Percentiles rank a stretch among this genome's conserved stretches.
These are phyloP conservation scores for Coprinopsis marcescibilis DNA, from an alignment of 768 basidiomycete genomes.

Conservation along the genomic window DNA sequence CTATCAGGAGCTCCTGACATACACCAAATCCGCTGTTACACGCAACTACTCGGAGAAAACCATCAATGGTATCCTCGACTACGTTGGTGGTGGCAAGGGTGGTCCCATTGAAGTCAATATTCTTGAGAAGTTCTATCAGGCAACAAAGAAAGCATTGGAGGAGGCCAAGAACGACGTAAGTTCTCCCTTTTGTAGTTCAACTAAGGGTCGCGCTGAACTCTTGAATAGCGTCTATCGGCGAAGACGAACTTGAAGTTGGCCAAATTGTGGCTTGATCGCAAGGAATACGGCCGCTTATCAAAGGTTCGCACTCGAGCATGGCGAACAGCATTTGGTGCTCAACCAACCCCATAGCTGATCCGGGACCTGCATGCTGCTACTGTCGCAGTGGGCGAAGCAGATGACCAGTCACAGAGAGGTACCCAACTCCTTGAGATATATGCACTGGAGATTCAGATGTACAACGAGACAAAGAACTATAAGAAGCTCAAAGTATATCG, in stretches of 20 bases:
- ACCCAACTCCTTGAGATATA: constrained; percentile 95
- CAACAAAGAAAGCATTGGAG: constrained; percentile 80
- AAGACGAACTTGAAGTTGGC: constrained; percentile 97
- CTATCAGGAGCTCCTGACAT: constrained; percentile 81
- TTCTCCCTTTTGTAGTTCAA: constrained; percentile 1
- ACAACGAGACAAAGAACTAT: constrained; percentile 91
- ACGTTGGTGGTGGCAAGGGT: constrained; percentile 87
- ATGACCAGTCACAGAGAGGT: constrained; percentile 87
- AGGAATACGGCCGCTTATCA: constrained; percentile 80
- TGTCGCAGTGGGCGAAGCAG: constrained; percentile 53
- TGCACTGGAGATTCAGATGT: constrained; percentile 99
- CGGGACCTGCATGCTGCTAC: constrained; percentile 71
- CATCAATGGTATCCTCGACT: constrained; percentile 97
- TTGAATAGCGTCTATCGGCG: constrained; percentile 72
- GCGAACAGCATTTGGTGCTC: background rate
- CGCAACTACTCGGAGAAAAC: constrained; percentile 97
- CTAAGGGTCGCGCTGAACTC: background rate
- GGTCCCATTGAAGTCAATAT: constrained; percentile 77
- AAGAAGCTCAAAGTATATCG: constrained; percentile 83
- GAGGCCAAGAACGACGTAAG: constrained; percentile 95
- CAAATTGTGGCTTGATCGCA: constrained; percentile 93
- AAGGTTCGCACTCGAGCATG: constrained; percentile 43
- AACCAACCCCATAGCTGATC: constrained; percentile 50
- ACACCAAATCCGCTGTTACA: constrained; percentile 94
- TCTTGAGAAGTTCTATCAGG: constrained; percentile 93